A percentile compares a stretch with the other conserved stretches of the same genome.
Evolutionary conservation across 2,329 filamentous ascomycete species (phyloP).

Genomic region (Botryotinia calthae): DNA sequence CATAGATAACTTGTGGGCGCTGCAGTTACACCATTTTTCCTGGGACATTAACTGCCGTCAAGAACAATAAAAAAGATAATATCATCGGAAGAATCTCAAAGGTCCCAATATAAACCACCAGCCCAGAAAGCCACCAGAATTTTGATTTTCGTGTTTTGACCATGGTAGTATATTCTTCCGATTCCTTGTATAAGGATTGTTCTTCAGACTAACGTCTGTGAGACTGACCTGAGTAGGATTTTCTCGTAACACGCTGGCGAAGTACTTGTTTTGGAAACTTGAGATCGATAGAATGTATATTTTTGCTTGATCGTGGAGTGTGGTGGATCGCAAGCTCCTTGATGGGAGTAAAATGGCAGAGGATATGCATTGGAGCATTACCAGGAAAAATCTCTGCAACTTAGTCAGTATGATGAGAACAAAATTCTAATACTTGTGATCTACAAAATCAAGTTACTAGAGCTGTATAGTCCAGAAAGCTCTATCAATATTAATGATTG

Average conservation of each 20-base stretch:
- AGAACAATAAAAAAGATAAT: conserved; percentile 25
- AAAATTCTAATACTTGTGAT: background rate
- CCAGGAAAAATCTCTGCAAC: background rate
- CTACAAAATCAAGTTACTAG: background rate
- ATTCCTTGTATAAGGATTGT: background rate
- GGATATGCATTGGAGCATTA: background rate
- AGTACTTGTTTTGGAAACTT: background rate
- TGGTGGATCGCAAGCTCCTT: background rate
- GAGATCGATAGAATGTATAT: background rate
- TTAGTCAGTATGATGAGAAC: background rate
- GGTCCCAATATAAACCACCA: conserved; percentile 23
- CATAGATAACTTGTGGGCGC: conserved; percentile 28
- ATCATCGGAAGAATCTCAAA: conserved; percentile 27
- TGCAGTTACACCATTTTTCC: conserved; percentile 21
- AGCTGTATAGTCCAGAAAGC: background rate
- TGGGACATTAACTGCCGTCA: conserved; percentile 25
- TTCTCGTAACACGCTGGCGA: background rate
- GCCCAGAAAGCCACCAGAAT: conserved; percentile 12
- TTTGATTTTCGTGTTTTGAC: background rate
- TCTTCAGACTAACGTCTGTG: background rate
- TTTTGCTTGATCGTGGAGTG: background rate
- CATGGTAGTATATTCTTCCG: background rate
- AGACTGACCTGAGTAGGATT: background rate
- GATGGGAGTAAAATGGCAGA: background rate
- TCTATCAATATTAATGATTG: background rate